Base-by-base conservation (phyloP, 2,329 filamentous ascomycete genomes). In the Aureobasidium sp. region DNA sequence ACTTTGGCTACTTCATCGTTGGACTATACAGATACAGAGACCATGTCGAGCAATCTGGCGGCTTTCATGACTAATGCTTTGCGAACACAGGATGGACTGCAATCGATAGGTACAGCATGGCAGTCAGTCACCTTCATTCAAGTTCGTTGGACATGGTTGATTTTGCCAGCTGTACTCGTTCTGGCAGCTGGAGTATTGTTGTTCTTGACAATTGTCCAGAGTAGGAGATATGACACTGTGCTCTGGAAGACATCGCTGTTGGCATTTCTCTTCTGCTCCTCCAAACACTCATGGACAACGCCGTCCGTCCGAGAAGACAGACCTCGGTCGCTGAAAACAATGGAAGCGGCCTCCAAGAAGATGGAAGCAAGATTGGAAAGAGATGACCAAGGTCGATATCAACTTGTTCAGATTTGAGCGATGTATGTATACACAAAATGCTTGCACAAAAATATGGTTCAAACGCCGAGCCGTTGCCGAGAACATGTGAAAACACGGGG, bases 191-290 rank as follows among this genome's bases (percentile, higher is more conserved):
- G n/a, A 0, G 4, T 60, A 5, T 24, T 60, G 14, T 45, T 60
- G 15, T 11, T 15, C 8, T 3, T 60, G 35, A 60, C 57, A 11
- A 50, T 60, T 33, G 15, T 35, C 2, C 57, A 60, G 45, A 50
- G 57, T 17, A 33, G 17, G 12, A 15, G 35, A 42, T 22, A 60
- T 11, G 33, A 42, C 2, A 50, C 57, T 2, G 57, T 60, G 3
- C 45, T 60, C 9, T 60, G 57, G 57, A 60, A 60, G n/a, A 49
- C 57, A 12, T 60, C 57, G 19, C 8, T 50, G 17, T 35, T 60
- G 57, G 44, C 57, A 1, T 60, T 60, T 50, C 35, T 60, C 15
- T 60, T 60, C 27, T 60, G 57, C 14, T 60, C 57, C 14, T 60
- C 57, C 3, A 45, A 45, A 29, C 45, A 50, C 1, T 17, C 33